A percentile compares a stretch with the other conserved stretches of the same genome.
These are phyloP conservation scores for Skeletonema marinoi DNA, from an alignment of 108 stramenopile species.

Conservation along the genomic window DNA sequence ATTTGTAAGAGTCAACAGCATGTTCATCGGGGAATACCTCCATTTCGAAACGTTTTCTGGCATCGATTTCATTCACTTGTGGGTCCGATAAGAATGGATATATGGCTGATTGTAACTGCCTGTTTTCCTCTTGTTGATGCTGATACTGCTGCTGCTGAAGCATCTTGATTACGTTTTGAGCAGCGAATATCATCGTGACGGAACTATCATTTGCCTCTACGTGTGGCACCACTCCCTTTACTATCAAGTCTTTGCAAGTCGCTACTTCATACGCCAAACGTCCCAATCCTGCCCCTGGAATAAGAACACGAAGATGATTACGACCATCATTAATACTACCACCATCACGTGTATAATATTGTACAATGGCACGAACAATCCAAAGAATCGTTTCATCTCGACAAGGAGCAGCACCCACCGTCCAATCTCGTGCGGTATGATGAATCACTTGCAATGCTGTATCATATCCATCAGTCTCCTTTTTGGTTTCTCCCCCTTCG, in stretches of 20 bases:
- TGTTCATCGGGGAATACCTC: slow-evolving; percentile 56
- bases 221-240: slow-evolving; percentile 10
- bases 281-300: slow-evolving; percentile 76
- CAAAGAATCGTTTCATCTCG: slow-evolving; percentile 23
- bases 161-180: slow-evolving; percentile 41
- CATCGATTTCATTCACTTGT: slow-evolving; percentile 70
- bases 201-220: slow-evolving; percentile 81
- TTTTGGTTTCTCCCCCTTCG: slow-evolving; percentile 1
- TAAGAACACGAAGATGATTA: slow-evolving; percentile 37
- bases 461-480: slow-evolving; percentile 54
- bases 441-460: slow-evolving; percentile 59
- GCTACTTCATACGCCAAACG: slow-evolving; percentile 66
- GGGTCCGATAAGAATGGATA: slow-evolving; percentile 66
- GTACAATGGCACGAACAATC: slow-evolving; percentile 17
- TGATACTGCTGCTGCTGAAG: not conserved
- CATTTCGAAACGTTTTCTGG: slow-evolving; percentile 50
- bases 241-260: not conserved
- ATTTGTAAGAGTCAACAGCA: slow-evolving; percentile 1
- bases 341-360: not conserved
- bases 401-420: slow-evolving; percentile 23
- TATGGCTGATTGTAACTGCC: slow-evolving; percentile 8
- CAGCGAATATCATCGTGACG: slow-evolving; percentile 65
- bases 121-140: not conserved
- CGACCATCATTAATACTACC: not conserved
- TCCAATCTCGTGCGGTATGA: slow-evolving; percentile 81